A percentile compares a stretch with the other conserved stretches of the same genome.
phyloP scores from a whole-genome alignment of 2,329 filamentous ascomycete species.

The Cladosporium halotolerans region DNA sequence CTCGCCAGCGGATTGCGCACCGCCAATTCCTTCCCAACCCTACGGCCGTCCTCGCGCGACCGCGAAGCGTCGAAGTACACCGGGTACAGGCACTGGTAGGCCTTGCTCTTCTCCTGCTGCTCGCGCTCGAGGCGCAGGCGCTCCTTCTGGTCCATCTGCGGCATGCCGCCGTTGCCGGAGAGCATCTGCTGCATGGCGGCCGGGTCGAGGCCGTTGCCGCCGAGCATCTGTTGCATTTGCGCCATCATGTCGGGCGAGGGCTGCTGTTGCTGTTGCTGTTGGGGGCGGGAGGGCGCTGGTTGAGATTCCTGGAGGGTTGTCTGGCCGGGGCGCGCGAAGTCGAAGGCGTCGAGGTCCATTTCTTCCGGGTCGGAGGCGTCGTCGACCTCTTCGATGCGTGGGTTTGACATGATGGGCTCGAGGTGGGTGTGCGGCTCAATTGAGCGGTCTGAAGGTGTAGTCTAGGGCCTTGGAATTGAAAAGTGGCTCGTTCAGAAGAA shows the following conservation, averaged over 20 bases:
- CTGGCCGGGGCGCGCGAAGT: slow-evolving; percentile 33
- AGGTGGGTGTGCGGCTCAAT: background rate
- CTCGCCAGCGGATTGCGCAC: slow-evolving; percentile 80
- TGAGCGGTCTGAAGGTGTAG: too few relatives aligned
- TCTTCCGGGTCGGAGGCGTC: slow-evolving; percentile 77
- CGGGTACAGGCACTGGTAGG: slow-evolving; percentile 87
- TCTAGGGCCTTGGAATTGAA: too few relatives aligned
- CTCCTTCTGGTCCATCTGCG: slow-evolving; percentile 27
- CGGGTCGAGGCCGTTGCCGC: slow-evolving; percentile 15
- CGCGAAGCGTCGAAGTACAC: slow-evolving; percentile 84
- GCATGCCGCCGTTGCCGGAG: slow-evolving; percentile 20
- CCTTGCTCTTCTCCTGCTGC: slow-evolving; percentile 55
- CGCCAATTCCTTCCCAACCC: slow-evolving; percentile 65
- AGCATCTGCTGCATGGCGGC: slow-evolving; percentile 24
- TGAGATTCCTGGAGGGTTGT: slow-evolving; percentile 17
- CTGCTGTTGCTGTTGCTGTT: slow-evolving; percentile 6
- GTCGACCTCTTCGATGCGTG: slow-evolving; percentile 86
- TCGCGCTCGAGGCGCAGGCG: slow-evolving; percentile 34
- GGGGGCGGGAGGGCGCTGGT: slow-evolving; percentile 18
- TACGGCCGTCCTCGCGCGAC: slow-evolving; percentile 70
- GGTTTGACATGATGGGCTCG: slow-evolving; percentile 61
- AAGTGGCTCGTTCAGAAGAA: too few relatives aligned
- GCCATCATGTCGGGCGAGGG: slow-evolving; percentile 12
- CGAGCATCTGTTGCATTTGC: slow-evolving; percentile 23
- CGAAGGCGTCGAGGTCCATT: slow-evolving; percentile 67